A percentile compares a stretch with the other conserved stretches of the same genome.
phyloP scores from a whole-genome alignment of 352 stramenopile genomes.

The Globisporangium spiculum region DNA sequence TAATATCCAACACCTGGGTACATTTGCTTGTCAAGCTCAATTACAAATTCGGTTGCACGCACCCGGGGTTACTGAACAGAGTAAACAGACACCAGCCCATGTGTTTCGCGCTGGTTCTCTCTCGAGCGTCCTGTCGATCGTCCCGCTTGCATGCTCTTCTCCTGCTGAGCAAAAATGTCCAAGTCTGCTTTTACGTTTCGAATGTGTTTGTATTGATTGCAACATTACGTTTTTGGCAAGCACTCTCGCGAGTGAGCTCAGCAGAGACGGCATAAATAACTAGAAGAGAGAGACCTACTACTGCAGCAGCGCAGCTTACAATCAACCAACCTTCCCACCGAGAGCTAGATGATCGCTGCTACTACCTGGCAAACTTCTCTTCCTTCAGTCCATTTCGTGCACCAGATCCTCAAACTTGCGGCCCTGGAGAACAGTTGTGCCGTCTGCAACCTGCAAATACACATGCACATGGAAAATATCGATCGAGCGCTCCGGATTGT shows the following conservation, averaged over 20 bases:
- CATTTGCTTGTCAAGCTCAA: background rate
- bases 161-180: background rate
- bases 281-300: background rate
- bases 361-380: background rate
- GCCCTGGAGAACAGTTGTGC: constrained; percentile 50
- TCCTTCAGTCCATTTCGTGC: constrained; percentile 66
- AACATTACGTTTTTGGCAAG: constrained; percentile 2
- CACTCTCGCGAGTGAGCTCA: constrained; percentile 8
- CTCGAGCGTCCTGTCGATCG: background rate
- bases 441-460: constrained; percentile 73
- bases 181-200: background rate
- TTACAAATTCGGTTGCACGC: background rate
- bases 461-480: constrained; percentile 91
- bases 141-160: background rate
- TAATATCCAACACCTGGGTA: background rate
- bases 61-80: background rate
- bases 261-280: constrained; percentile 13
- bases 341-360: background rate
- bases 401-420: constrained; percentile 65
- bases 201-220: constrained; percentile 4
- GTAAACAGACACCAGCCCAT: background rate
- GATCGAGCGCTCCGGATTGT: constrained; percentile 87
- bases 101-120: background rate
- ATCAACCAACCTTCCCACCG: background rate
- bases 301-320: background rate